phyloP scores from a whole-genome alignment of 208 protist genomes.

The Trypanosoma cruzi region DNA sequence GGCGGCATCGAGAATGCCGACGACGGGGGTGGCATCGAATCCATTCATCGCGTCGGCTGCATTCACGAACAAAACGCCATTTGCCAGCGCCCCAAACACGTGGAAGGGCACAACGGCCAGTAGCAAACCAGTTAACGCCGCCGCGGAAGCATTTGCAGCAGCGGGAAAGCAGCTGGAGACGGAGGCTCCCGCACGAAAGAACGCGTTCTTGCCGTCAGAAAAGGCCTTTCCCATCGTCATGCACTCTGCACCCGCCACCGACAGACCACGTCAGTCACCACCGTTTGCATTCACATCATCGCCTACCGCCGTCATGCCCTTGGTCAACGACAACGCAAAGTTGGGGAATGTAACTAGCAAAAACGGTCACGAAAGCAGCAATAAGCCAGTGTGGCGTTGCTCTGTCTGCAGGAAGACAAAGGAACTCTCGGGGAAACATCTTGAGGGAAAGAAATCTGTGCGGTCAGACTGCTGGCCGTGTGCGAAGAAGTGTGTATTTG shows the following conservation, averaged over 20 bases:
- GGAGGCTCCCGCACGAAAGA: background rate
- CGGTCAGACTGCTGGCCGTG: slow-evolving; percentile 67
- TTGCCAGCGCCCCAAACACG: background rate
- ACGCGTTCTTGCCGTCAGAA: background rate
- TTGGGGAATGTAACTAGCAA: background rate
- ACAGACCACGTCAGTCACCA: slow-evolving; percentile 32
- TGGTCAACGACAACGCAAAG: background rate
- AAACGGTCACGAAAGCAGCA: background rate
- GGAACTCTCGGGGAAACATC: slow-evolving; percentile 34
- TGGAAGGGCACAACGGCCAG: background rate
- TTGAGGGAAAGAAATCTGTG: slow-evolving; percentile 43
- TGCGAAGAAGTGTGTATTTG: slow-evolving; percentile 46
- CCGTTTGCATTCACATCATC: slow-evolving; percentile 44
- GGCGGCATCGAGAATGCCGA: too few species aligned
- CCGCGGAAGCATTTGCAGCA: background rate
- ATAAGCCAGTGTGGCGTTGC: slow-evolving; percentile 38
- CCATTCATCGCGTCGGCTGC: background rate
- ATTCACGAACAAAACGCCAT: background rate
- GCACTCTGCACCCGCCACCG: background rate
- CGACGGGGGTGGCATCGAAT: background rate
- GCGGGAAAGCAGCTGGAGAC: background rate
- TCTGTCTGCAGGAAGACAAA: slow-evolving; percentile 40
- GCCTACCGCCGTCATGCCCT: background rate
- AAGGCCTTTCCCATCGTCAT: slow-evolving; percentile 17
- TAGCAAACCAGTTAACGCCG: background rate